A percentile compares a stretch with the other conserved stretches of the same genome.
phyloP scores from a whole-genome alignment of 306 rosid species.

The Abrus pulchellus region DNA sequence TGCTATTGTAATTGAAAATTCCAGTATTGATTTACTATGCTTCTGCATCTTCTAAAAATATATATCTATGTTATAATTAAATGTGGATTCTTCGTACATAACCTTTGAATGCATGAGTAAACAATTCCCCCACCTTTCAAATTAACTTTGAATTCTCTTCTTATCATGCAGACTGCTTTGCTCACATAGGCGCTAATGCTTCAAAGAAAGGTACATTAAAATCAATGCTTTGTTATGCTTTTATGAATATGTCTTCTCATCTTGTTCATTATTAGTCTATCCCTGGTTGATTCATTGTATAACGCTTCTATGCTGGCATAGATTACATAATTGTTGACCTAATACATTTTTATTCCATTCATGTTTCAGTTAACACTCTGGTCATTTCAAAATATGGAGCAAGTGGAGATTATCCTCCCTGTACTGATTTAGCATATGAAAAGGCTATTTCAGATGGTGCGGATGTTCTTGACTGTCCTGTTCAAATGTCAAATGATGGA shows the following conservation, averaged over 20 bases:
- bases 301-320: not conserved
- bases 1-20: not conserved
- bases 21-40: not conserved
- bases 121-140: not conserved
- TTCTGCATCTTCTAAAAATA: constrained; percentile 1
- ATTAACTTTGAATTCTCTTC: constrained; percentile 40
- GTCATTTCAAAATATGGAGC: constrained; percentile 86
- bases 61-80: constrained; percentile 23
- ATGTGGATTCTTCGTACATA: constrained; percentile 19
- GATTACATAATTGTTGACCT: constrained; percentile 43
- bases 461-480: constrained; percentile 87
- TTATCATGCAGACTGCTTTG: constrained; percentile 74
- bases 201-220: constrained; percentile 57
- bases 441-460: constrained; percentile 77
- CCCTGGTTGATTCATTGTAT: constrained; percentile 21
- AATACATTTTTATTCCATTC: constrained; percentile 41
- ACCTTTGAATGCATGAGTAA: not conserved
- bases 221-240: constrained; percentile 28
- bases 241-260: constrained; percentile 17
- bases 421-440: constrained; percentile 68
- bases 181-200: constrained; percentile 59
- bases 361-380: constrained; percentile 62
- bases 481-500: constrained; percentile 85
- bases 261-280: constrained; percentile 25
- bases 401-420: constrained; percentile 86